A percentile compares a stretch with the other conserved stretches of the same genome.
Conservation (phyloP, 2,329 filamentous ascomycete species). For the Claviceps spartinae region DNA sequence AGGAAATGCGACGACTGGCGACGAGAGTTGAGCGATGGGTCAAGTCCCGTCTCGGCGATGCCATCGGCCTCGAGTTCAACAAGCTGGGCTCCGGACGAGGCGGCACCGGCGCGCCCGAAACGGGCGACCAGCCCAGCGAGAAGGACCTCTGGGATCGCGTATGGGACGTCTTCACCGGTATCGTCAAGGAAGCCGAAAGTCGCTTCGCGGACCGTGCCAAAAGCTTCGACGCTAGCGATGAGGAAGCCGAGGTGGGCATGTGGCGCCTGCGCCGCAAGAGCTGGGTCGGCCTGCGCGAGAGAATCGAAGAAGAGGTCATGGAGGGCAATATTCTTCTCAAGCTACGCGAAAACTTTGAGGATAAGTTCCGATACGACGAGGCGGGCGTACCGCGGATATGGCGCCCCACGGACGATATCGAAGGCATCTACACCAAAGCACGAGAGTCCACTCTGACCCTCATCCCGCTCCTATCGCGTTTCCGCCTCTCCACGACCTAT, state of each 20-base stretch:
- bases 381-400: conserved; percentile 90
- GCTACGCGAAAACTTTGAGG: conserved; percentile 94
- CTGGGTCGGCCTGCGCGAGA: conserved; percentile 79
- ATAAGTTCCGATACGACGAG: conserved; percentile 97
- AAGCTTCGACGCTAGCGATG: conserved; percentile 83
- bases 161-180: conserved; percentile 72
- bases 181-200: conserved; percentile 72
- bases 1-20: conserved; percentile 89
- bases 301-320: conserved; percentile 95
- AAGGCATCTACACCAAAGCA: conserved; percentile 84
- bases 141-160: conserved; percentile 92
- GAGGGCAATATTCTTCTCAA: conserved; percentile 94
- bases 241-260: conserved; percentile 82
- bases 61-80: conserved; percentile 88
- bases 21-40: conserved; percentile 91
- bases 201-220: conserved; percentile 79
- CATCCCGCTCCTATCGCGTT: conserved; percentile 77
- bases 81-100: conserved; percentile 80
- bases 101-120: conserved; percentile 67
- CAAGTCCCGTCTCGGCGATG: conserved; percentile 71
- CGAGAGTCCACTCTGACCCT: conserved; percentile 84
- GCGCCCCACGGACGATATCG: conserved; percentile 93
- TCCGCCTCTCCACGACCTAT: conserved; percentile 63
- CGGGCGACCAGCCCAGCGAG: conserved; percentile 62
- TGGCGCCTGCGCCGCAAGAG: conserved; percentile 91